Evolutionary conservation across 1,284 basidiomycete species (phyloP).

Genomic region (Lentinula novae-zelandiae): DNA sequence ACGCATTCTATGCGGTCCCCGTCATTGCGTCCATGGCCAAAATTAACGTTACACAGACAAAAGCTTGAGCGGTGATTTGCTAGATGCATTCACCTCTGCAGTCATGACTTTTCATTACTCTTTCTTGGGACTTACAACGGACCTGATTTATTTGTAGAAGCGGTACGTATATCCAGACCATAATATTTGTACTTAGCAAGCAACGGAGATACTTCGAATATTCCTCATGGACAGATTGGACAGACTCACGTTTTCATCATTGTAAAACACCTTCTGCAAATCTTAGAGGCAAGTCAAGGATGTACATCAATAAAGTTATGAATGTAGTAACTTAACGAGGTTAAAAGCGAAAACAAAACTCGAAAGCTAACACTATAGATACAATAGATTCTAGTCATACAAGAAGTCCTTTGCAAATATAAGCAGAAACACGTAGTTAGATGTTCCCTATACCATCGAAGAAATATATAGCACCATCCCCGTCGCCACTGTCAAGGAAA

Average conservation of each 20-base stretch:
- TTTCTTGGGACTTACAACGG: not conserved
- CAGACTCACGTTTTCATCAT: no score
- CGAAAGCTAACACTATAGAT: not conserved
- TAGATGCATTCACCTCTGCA: conserved; percentile 1
- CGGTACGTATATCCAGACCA: not conserved
- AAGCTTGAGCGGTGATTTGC: conserved; percentile 15
- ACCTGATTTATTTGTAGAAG: not conserved
- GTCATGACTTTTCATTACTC: not conserved
- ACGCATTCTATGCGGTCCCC: conserved; percentile 69
- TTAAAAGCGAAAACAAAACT: not conserved
- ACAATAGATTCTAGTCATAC: not conserved
- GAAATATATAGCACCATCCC: conserved; percentile 11
- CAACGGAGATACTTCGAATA: not conserved
- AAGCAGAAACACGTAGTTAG: not conserved
- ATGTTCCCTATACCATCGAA: conserved; percentile 10
- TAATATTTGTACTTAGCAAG: not conserved
- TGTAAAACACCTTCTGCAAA: no score
- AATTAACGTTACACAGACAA: conserved; percentile 52
- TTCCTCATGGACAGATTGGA: not conserved
- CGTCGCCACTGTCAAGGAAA: conserved; percentile 35
- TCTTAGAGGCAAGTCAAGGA: not conserved
- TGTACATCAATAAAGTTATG: not conserved
- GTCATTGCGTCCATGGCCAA: conserved; percentile 69
- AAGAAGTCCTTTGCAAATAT: not conserved
- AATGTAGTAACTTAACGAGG: not conserved